Conservation (phyloP, 2,329 filamentous ascomycete species). For the Truncatella angustata region DNA sequence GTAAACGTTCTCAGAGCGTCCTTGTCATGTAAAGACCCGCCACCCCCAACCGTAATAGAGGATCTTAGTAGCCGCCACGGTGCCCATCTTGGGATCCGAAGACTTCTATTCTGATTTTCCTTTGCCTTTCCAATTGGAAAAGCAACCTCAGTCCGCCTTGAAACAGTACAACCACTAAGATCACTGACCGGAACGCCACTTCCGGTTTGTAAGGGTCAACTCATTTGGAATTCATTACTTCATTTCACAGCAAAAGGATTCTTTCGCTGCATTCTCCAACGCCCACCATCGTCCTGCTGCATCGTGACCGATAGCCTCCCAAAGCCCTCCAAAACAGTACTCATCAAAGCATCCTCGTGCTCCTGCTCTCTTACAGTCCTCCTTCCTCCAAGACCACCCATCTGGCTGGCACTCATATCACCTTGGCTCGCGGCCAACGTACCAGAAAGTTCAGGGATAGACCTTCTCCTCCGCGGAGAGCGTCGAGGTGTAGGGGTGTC, state of each 20-base stretch:
- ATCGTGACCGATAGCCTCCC: constrained; percentile 7
- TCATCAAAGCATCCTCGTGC: constrained; percentile 9
- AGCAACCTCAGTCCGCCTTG: no score
- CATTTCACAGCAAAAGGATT: constrained; percentile 7
- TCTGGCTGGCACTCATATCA: not conserved
- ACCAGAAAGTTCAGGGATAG: not conserved
- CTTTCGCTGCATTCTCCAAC: constrained; percentile 6
- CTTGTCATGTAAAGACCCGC: no score
- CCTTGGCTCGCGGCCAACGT: not conserved
- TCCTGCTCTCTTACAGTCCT: not conserved
- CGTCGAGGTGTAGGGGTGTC: not conserved
- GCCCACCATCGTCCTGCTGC: constrained; percentile 4
- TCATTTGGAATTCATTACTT: not conserved
- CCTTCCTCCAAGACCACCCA: not conserved
- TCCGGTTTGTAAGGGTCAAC: no score
- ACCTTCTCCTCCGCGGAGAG: not conserved
- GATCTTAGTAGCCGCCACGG: no score
- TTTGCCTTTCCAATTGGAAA: no score
- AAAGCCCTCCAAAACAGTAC: constrained; percentile 4
- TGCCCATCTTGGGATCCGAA: no score
- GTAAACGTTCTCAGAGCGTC: no score
- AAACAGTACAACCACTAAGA: no score
- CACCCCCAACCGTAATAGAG: no score
- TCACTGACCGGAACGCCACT: no score
- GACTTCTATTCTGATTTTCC: no score